Base-by-base conservation (phyloP, 768 basidiomycete species). In the Suillus weaverae region DNA sequence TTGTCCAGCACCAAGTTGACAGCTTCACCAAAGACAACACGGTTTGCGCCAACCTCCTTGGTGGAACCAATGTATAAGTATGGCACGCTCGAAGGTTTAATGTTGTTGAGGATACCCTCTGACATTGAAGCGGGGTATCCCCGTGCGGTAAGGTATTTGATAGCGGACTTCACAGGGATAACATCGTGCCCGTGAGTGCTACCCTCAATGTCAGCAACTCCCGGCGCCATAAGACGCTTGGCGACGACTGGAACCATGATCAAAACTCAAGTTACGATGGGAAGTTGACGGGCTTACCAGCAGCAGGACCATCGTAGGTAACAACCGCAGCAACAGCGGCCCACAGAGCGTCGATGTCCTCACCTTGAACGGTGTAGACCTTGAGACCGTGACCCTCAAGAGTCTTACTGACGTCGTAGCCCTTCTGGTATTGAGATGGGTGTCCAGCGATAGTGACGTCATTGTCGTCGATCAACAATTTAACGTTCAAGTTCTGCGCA, bases 371-470 rank as follows among this genome's bases (percentile, higher is more conserved):
- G 3, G 81, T 84, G 67, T 90, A 61, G 36, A 94, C 91, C 76
- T 89, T 90, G 69, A 95, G 80, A 2, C 94, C 93, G 66, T 95
- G 93, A 5, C 94, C 94, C 63, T 84, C 81, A 18, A 95, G 84
- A 0, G 92, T 94, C 79, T 88, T 86, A 30, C 77, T 71, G 39
- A 94, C 71, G 60, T 87, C 83, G 77, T 86, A 95, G 30, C 93
- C 93, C 72, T 88, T 88, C 70, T 94, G 85, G 73, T 95, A 95
- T 57, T 94, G 77, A 16, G 92, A 94, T 5, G 94, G 94, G 71
- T 95, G 92, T 0, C 94, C 94, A n/a, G 93, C 88, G 66, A 95
- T 95, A 9, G 93, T 95, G 68, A 95, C 93, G 73, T 95, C 89
- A 77, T 95, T 95, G 77, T 94, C 92, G 69, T 95, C 94, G 67